phyloP scores from a whole-genome alignment of 2,329 filamentous ascomycete genomes.

The Didymella glomerata region DNA sequence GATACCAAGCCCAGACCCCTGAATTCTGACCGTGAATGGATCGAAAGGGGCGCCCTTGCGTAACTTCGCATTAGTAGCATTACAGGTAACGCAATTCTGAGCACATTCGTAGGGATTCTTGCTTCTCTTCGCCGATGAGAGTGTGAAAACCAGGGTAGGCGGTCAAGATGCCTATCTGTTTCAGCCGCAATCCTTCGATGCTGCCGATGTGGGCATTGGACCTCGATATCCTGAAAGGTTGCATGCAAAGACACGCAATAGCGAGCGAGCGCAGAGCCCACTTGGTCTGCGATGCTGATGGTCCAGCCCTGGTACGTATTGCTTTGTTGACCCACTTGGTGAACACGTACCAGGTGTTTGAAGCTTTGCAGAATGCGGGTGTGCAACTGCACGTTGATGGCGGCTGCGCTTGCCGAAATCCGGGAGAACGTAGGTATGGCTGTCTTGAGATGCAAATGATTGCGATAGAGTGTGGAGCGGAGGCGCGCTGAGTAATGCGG shows the following conservation, averaged over 20 bases:
- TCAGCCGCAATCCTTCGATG: conserved; percentile 8
- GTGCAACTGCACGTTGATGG: not conserved
- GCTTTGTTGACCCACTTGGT: not conserved
- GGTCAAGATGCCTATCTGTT: not conserved
- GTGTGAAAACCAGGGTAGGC: not conserved
- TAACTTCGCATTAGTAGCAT: not conserved
- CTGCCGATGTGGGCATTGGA: not conserved
- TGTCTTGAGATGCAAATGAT: not conserved
- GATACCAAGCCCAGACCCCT: conserved; percentile 3
- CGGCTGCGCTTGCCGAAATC: not conserved
- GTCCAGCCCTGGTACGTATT: not conserved
- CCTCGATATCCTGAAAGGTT: not conserved
- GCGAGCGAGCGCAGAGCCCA: not conserved
- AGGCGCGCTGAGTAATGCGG: not conserved
- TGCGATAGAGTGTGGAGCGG: not conserved
- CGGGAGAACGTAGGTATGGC: not conserved
- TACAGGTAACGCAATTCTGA: not conserved
- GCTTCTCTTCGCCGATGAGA: not conserved
- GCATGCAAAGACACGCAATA: not conserved
- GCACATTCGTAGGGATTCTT: not conserved
- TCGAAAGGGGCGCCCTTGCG: conserved; percentile 15
- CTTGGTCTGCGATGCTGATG: not conserved
- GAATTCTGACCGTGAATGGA: conserved; percentile 1
- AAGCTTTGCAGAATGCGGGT: not conserved
- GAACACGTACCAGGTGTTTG: not conserved